Percentiles rank a stretch among this genome's conserved stretches.
phyloP scores from a whole-genome alignment of 1,284 basidiomycete genomes.

The Pseudozyma flocculosa region DNA sequence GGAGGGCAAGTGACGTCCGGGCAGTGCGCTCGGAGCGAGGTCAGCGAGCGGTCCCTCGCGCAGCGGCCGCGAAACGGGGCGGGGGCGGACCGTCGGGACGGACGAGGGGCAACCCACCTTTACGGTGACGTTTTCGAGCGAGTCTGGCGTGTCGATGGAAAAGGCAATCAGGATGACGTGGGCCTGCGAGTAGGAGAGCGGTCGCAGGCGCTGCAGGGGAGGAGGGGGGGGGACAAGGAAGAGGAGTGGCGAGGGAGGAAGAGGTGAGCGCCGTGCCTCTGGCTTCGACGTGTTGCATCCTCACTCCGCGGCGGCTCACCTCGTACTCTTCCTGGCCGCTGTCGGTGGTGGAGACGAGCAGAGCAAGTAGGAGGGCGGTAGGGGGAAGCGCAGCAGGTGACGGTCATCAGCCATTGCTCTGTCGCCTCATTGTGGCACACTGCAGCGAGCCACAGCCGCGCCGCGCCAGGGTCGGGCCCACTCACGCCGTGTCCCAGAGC shows the following conservation, averaged over 20 bases:
- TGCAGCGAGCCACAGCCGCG: too few species aligned
- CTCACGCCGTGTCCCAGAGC: conserved; percentile 95
- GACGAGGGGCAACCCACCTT: conserved; percentile 67
- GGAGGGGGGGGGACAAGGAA: conserved; percentile 8
- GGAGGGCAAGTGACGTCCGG: too few species aligned
- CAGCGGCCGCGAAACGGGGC: background rate
- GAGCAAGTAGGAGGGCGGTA: background rate
- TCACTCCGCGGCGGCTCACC: too few species aligned
- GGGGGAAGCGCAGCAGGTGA: too few species aligned
- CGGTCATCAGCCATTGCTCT: background rate
- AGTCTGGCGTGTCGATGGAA: conserved; percentile 92
- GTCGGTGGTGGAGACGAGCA: conserved; percentile 3
- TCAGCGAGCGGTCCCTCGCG: too few species aligned
- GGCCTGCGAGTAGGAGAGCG: conserved; percentile 94
- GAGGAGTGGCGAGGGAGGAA: too few species aligned
- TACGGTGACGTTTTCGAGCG: conserved; percentile 87
- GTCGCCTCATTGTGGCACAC: too few species aligned
- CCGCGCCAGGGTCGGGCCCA: too few species aligned
- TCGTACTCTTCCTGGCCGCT: conserved; percentile 93
- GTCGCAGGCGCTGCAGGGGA: conserved; percentile 72
- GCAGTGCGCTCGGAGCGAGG: too few species aligned
- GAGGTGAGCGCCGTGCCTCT: too few species aligned
- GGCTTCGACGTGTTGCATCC: conserved; percentile 5
- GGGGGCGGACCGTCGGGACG: background rate
- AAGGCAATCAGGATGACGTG: conserved; percentile 98